These are phyloP conservation scores for Cornus kousa DNA, from an alignment of 148 eudicot species.

Conservation along the genomic window DNA sequence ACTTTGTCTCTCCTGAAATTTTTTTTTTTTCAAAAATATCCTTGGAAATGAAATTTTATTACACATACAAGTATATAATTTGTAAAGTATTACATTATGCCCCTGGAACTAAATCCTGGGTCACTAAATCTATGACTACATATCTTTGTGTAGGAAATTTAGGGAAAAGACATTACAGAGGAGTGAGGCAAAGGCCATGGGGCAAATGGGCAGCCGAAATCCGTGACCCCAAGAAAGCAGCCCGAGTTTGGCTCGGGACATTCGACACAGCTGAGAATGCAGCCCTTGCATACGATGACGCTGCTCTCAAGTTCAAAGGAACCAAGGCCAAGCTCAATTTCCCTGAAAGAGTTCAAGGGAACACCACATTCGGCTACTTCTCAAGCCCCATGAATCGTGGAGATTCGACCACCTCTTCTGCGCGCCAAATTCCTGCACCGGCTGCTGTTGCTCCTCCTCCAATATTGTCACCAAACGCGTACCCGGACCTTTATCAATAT, in stretches of 20 bases:
- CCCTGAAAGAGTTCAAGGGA: slow-evolving; percentile 52
- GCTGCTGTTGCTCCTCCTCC: neutral
- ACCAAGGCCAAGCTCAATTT: slow-evolving; percentile 63
- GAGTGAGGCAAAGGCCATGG: slow-evolving; percentile 66
- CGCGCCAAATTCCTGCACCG: neutral
- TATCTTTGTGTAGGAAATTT: slow-evolving; percentile 12
- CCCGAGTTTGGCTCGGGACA: slow-evolving; percentile 66
- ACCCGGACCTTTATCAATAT: slow-evolving; percentile 9
- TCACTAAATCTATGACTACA: no score
- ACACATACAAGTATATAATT: no score
- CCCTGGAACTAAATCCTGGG: no score
- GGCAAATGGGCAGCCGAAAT: slow-evolving; percentile 72
- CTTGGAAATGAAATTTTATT: no score
- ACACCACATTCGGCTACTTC: slow-evolving; percentile 4
- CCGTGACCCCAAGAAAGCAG: slow-evolving; percentile 59
- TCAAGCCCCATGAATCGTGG: neutral
- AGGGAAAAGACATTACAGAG: slow-evolving; percentile 50
- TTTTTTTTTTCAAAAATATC: no score
- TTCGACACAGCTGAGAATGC: slow-evolving; percentile 66
- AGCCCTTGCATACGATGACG: slow-evolving; percentile 62
- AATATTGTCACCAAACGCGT: neutral
- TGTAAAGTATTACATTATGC: no score
- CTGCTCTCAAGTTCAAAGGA: slow-evolving; percentile 64
- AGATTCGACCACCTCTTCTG: neutral
- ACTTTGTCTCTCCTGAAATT: no score